Evolutionary conservation across 2,329 filamentous ascomycete genomes (phyloP).

Genomic region (Pseudogymnoascus sp.): DNA sequence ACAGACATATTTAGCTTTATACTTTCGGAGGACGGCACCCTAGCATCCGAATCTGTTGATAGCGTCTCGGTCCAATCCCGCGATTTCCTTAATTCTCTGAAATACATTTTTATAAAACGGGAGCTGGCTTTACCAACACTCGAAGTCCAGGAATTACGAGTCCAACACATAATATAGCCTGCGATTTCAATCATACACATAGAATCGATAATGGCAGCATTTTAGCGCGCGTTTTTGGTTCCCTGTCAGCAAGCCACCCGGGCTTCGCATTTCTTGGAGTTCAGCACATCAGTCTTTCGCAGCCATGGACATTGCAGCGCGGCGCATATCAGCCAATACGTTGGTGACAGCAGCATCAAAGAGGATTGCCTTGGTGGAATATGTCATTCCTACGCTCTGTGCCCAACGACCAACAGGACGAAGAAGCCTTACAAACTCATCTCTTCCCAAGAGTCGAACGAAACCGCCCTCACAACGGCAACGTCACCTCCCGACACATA

Average conservation of each 20-base stretch:
- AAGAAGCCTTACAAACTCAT: background rate
- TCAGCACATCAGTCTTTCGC: background rate
- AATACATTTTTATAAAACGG: background rate
- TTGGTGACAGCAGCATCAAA: background rate
- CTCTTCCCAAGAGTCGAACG: background rate
- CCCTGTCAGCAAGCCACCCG: background rate
- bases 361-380: background rate
- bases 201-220: background rate
- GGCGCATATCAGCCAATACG: background rate
- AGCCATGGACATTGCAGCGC: slow-evolving; percentile 3
- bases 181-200: slow-evolving; percentile 2
- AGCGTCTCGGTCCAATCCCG: background rate
- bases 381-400: background rate
- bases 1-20: background rate
- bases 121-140: background rate
- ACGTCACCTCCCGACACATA: background rate
- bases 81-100: slow-evolving; percentile 6
- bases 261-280: background rate
- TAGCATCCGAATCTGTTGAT: slow-evolving; percentile 3
- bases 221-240: slow-evolving; percentile 9
- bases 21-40: background rate
- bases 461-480: background rate
- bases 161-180: background rate
- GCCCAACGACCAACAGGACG: background rate
- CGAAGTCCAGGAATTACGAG: background rate